Base-by-base conservation (phyloP, 495 filamentous ascomycete species). In the Copromyces sp. region DNA sequence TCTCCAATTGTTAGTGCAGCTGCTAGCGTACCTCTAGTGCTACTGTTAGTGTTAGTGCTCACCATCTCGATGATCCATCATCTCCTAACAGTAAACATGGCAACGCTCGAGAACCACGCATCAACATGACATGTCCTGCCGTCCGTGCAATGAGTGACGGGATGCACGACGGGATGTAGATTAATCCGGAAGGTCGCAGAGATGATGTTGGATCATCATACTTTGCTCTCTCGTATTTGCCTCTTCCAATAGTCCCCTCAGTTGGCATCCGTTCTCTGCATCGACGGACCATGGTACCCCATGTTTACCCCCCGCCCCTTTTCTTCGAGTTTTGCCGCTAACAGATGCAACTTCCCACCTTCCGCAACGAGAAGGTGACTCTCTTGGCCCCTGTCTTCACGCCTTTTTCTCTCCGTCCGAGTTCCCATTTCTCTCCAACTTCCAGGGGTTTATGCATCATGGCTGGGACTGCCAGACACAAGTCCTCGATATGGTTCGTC, bases 301-400 rank as follows among this genome's bases (percentile, higher is more conserved):
- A 17, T 65, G 29, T 53, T 29, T 29, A 53, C 20, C 45, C 45
- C 20, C n/a, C n/a, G n/a, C n/a, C n/a, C 45, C 45, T 24, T 53
- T 53, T 24, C n/a, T 17, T 53, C n/a, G 7, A 32, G 29, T 61
- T 32, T 61, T 61, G 24, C 24, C 29, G 53, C 53, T 65, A 65
- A 35, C 53, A 65, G 29, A 65, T 61, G 53, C 53, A 35, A 61
- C 24, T 61, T 32, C 40, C 40, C 38, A 71, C 70, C 70, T 71
- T 71, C 70, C 70, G 24, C 70, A 71, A 61, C 35, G 42, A 71
- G 70, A 71, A 71, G 70, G 70, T 71, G 70, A 71, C 70, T 65
- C 29, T 61, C 11, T 35, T 9, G 53, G 8, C 53, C 53, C 53
- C 53, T 65, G 53, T 65, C 53, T 35, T 65, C 12, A 35, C 29